A percentile compares a stretch with the other conserved stretches of the same genome.
Evolutionary conservation across 768 basidiomycete species (phyloP).

Genomic region (Trametes cubensis): DNA sequence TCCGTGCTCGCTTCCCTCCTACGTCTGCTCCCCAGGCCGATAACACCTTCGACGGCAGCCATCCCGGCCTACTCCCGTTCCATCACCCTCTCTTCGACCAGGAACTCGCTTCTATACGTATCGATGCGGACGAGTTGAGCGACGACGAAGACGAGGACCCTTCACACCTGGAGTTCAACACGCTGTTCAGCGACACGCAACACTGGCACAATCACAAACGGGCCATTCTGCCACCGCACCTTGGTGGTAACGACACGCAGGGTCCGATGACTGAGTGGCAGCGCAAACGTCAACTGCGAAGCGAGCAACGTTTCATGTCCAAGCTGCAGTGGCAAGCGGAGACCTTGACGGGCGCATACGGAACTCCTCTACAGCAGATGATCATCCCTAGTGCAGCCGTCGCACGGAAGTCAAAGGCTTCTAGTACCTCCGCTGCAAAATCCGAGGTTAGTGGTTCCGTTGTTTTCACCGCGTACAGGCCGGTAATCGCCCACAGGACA

Average conservation of each 20-base stretch:
- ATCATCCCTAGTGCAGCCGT: constrained; percentile 47
- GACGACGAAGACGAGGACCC: constrained; percentile 19
- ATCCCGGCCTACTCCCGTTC: constrained; percentile 41
- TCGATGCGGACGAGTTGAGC: constrained; percentile 28
- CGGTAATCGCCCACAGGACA: not conserved
- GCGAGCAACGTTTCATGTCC: constrained; percentile 62
- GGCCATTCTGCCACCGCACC: constrained; percentile 54
- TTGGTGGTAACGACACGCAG: constrained; percentile 48
- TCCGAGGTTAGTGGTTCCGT: constrained; percentile 20
- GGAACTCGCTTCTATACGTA: constrained; percentile 40
- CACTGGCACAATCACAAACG: constrained; percentile 63
- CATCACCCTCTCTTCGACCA: constrained; percentile 44
- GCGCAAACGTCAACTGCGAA: constrained; percentile 40
- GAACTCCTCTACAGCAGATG: constrained; percentile 52
- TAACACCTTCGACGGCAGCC: not conserved
- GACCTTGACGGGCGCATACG: constrained; percentile 65
- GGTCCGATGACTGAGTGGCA: constrained; percentile 38
- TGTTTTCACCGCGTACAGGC: not conserved
- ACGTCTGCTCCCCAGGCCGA: not conserved
- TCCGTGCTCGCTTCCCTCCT: constrained; percentile 33
- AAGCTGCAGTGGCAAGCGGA: constrained; percentile 59
- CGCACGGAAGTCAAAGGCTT: constrained; percentile 7
- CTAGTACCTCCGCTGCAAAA: not conserved
- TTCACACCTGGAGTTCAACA: constrained; percentile 43
- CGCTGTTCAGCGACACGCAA: constrained; percentile 50